A percentile compares a stretch with the other conserved stretches of the same genome.
Evolutionary conservation across 2,329 filamentous ascomycete genomes (phyloP).

Genomic region (Penicillium sp.): DNA sequence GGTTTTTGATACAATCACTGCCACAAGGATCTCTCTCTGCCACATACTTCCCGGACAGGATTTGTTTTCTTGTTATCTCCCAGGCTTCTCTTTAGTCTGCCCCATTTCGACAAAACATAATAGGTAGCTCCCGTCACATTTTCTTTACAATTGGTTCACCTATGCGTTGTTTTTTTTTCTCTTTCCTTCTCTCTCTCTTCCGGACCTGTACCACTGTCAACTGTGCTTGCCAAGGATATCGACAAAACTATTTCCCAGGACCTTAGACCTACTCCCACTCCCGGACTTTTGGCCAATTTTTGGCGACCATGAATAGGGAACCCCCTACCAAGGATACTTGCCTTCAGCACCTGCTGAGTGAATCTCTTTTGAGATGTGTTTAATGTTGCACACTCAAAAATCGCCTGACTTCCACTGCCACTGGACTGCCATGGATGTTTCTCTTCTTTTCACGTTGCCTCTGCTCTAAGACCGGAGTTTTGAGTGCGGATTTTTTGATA

Average conservation of each 20-base stretch:
- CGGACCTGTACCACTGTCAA: slow-evolving; percentile 25
- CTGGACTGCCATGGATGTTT: slow-evolving; percentile 21
- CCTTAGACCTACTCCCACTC: slow-evolving; percentile 15
- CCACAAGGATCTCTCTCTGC: slow-evolving; percentile 30
- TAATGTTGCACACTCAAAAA: slow-evolving; percentile 39
- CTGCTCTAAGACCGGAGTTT: slow-evolving; percentile 30
- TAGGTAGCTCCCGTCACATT: slow-evolving; percentile 45
- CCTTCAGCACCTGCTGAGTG: slow-evolving; percentile 35
- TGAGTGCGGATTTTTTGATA: slow-evolving; percentile 22
- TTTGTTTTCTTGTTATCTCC: slow-evolving; percentile 33
- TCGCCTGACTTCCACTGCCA: slow-evolving; percentile 16
- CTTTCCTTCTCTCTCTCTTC: slow-evolving; percentile 10
- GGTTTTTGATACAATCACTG: slow-evolving; percentile 22
- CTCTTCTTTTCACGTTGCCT: slow-evolving; percentile 17
- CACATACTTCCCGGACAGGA: slow-evolving; percentile 34
- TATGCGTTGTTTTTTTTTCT: slow-evolving; percentile 20
- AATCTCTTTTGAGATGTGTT: slow-evolving; percentile 40
- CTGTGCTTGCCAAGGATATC: slow-evolving; percentile 12
- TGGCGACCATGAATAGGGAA: slow-evolving; percentile 27
- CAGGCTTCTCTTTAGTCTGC: slow-evolving; percentile 26
- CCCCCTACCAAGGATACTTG: slow-evolving; percentile 23
- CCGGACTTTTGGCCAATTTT: slow-evolving; percentile 18
- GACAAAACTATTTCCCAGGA: slow-evolving; percentile 15
- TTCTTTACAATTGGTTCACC: slow-evolving; percentile 27
- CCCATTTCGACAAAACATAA: slow-evolving; percentile 31